A percentile compares a stretch with the other conserved stretches of the same genome.
Evolutionary conservation across 2,329 filamentous ascomycete species (phyloP).

Genomic region (Alternaria novae-zelandiae): DNA sequence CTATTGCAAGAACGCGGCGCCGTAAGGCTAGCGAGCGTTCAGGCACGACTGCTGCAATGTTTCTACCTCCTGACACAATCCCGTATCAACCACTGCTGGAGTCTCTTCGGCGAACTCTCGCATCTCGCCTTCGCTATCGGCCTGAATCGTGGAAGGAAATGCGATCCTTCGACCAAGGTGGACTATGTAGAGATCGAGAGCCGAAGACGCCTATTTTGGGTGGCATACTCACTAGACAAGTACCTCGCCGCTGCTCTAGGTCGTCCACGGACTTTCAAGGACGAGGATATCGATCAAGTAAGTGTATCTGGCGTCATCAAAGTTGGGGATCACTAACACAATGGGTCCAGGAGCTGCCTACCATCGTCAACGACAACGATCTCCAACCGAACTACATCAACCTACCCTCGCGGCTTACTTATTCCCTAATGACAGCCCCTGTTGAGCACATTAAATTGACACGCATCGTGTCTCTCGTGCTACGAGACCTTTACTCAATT

Average conservation of each 20-base stretch:
- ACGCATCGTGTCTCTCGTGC: slow-evolving; percentile 52
- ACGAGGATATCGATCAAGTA: slow-evolving; percentile 70
- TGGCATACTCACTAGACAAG: slow-evolving; percentile 67
- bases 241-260: slow-evolving; percentile 70
- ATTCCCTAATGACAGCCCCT: slow-evolving; percentile 54
- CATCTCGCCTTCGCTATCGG: slow-evolving; percentile 60
- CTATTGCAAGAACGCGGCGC: slow-evolving; percentile 60
- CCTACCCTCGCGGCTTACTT: slow-evolving; percentile 34
- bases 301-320: slow-evolving; percentile 4
- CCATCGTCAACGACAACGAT: slow-evolving; percentile 45
- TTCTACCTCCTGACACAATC: slow-evolving; percentile 66
- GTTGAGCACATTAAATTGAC: slow-evolving; percentile 56
- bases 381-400: slow-evolving; percentile 36
- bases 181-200: slow-evolving; percentile 60
- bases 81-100: slow-evolving; percentile 67
- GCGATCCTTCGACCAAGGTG: slow-evolving; percentile 33
- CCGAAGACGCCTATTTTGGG: slow-evolving; percentile 67
- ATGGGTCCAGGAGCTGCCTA: slow-evolving; percentile 41
- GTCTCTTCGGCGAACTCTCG: slow-evolving; percentile 63
- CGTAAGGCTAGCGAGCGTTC: slow-evolving; percentile 62
- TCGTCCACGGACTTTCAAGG: slow-evolving; percentile 65
- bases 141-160: slow-evolving; percentile 49
- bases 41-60: slow-evolving; percentile 64
- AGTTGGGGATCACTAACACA: background rate
- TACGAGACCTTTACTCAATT: slow-evolving; percentile 55